Conservation (phyloP, 2,329 filamentous ascomycete genomes). For the Talaromyces piceae region DNA sequence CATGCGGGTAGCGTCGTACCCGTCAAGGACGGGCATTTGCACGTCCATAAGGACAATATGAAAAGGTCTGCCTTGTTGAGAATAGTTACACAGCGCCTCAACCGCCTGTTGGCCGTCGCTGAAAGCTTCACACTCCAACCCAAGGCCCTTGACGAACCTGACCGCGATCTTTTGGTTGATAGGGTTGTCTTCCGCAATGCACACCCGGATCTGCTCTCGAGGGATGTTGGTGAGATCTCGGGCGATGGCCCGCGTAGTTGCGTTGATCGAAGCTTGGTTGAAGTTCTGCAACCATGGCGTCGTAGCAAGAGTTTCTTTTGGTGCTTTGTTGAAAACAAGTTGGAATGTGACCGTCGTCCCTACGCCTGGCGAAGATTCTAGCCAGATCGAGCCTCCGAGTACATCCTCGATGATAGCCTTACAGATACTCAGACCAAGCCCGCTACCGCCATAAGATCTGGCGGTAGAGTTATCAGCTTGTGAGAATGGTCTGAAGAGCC, state of each 20-base stretch:
- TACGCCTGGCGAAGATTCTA: conserved; percentile 64
- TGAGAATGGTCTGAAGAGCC: conserved; percentile 85
- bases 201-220: conserved; percentile 72
- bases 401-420: conserved; percentile 90
- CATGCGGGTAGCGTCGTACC: conserved; percentile 81
- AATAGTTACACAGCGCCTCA: conserved; percentile 69
- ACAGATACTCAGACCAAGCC: conserved; percentile 85
- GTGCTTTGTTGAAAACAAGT: conserved; percentile 76
- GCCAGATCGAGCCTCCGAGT: conserved; percentile 76
- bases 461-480: conserved; percentile 89
- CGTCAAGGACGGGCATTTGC: conserved; percentile 90
- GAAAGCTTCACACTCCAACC: conserved; percentile 80
- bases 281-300: conserved; percentile 47
- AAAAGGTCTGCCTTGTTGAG: conserved; percentile 66
- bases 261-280: conserved; percentile 32
- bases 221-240: conserved; percentile 66
- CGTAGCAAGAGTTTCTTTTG: conserved; percentile 49
- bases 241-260: conserved; percentile 40
- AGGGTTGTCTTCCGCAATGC: conserved; percentile 89
- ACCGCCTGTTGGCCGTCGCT: conserved; percentile 85
- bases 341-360: conserved; percentile 66
- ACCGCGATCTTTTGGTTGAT: conserved; percentile 95
- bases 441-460: conserved; percentile 84
- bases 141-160: conserved; percentile 78
- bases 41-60: conserved; percentile 94